A percentile compares a stretch with the other conserved stretches of the same genome.
Conservation (phyloP, 768 basidiomycete genomes). For the Pholiota conissans region DNA sequence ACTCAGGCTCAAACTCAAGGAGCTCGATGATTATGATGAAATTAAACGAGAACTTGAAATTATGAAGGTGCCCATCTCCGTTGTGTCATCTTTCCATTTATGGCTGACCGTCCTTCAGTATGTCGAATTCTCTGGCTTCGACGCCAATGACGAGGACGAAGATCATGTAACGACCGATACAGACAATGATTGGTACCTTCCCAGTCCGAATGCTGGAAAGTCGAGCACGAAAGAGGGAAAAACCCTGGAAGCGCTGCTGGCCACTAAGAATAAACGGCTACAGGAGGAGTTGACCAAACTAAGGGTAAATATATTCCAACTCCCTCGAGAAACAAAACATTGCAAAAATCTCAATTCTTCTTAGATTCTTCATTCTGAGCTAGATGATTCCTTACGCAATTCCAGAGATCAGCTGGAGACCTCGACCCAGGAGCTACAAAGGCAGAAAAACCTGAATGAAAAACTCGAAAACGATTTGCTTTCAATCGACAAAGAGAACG, state of each 20-base stretch:
- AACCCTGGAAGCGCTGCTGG: conserved; percentile 88
- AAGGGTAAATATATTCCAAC: no score
- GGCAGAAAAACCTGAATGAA: conserved; percentile 81
- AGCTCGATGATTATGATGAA: conserved; percentile 90
- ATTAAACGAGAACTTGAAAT: conserved; percentile 98
- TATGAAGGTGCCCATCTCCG: conserved; percentile 72
- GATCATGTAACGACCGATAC: conserved; percentile 40
- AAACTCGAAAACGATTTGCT: conserved; percentile 90
- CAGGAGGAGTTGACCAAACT: conserved; percentile 92
- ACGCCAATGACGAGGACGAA: conserved; percentile 64
- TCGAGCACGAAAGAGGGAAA: conserved; percentile 73
- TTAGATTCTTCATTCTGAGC: conserved; percentile 85
- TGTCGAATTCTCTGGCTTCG: conserved; percentile 92
- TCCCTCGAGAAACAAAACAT: no score
- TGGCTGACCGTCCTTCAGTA: conserved; percentile 51
- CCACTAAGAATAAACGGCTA: conserved; percentile 91
- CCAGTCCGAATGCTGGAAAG: conserved; percentile 88
- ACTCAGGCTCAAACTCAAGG: conserved; percentile 67
- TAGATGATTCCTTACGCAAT: conserved; percentile 66
- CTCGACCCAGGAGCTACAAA: conserved; percentile 67
- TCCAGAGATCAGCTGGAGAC: conserved; percentile 58
- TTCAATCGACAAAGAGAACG: conserved; percentile 67
- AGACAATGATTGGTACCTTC: conserved; percentile 64
- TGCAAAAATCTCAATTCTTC: background rate
- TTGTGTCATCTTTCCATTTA: no score